Evolutionary conservation across 2,329 filamentous ascomycete genomes (phyloP).

Genomic region (Incumbomyces delicatus): DNA sequence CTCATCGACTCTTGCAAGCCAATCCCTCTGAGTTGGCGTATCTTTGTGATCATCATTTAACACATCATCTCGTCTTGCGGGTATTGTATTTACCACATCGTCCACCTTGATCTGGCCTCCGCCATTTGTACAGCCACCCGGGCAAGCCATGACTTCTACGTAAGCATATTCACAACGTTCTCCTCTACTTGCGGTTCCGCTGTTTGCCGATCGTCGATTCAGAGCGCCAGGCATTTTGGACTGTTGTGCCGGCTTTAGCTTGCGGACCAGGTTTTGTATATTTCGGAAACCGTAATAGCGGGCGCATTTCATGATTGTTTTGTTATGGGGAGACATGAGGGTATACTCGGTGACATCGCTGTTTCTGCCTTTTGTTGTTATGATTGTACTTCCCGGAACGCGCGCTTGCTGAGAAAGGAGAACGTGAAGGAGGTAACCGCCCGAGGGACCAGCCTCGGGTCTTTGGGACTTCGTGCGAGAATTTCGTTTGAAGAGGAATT

Average conservation of each 20-base stretch:
- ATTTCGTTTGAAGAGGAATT: constrained; percentile 56
- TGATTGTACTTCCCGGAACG: constrained; percentile 62
- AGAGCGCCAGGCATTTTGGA: constrained; percentile 73
- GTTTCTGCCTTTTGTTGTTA: constrained; percentile 69
- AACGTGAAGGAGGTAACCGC: constrained; percentile 80
- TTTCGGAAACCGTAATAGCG: constrained; percentile 97
- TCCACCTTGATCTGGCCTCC: constrained; percentile 90
- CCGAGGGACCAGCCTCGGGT: constrained; percentile 64
- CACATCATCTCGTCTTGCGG: constrained; percentile 11
- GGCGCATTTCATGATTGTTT: constrained; percentile 65
- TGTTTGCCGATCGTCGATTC: constrained; percentile 31
- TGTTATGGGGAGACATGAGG: constrained; percentile 47
- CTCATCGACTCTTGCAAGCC: constrained; percentile 73
- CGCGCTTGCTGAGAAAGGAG: constrained; percentile 62
- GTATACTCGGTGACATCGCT: constrained; percentile 82
- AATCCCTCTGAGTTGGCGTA: constrained; percentile 73
- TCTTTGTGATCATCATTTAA: constrained; percentile 18
- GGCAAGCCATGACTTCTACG: constrained; percentile 98
- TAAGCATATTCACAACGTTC: constrained; percentile 61
- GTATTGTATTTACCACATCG: constrained; percentile 46
- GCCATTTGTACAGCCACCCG: constrained; percentile 96
- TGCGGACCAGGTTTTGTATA: constrained; percentile 94
- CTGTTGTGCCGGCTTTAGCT: constrained; percentile 67
- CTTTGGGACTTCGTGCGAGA: constrained; percentile 34
- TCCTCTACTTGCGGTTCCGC: constrained; percentile 26